Evolutionary conservation across 192 early-diverging fungal genomes (phyloP), one percentile per base, ranked within the genome.

Genomic region (Entomortierella chlamydospora): DNA sequence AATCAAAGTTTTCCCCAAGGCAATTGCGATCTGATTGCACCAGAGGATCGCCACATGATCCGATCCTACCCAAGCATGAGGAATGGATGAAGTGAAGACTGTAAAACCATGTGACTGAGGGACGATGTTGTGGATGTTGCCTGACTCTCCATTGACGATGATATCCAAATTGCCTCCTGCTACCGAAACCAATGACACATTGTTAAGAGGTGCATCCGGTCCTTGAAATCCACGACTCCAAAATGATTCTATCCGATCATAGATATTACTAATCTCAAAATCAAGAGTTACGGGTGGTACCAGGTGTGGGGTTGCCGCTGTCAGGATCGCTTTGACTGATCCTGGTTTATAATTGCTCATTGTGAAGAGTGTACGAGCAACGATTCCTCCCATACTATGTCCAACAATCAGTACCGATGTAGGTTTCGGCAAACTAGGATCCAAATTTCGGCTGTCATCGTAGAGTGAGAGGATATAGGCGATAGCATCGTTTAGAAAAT

Each of bases 311-410:
- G 97, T 94, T 0, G 97, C 87, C 33, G 98, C 73, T 1, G 96
- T 98, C 45, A 99, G 79, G 31, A 99, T 90, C 1, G 95, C 94
- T 42, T 91, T 88, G 28, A 98, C 88, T 0, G 90, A 89, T 7
- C 90, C 91, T 1, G 89, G 83, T 13, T 84, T 68, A 78, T 93
- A 92, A 83, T 93, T 96, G 2, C 81, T 63, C 66, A 96, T 86
- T 0, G 87, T 90, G 58, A 95, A 86, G 42, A 95, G 86, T 4
- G 89, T 87, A 12, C 96, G 85, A 8, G 96, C 96, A 18, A 97
- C 96, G 25, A 97, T 87, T 18, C 96, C 96, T 37, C 97, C 97
- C 96, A 99, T 98, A 17, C 96, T 97, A 79, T 99, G 96, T 13
- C 91, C 95, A 51, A 97, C 82, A 25, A 98, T 85, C 13, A 94